phyloP scores from a whole-genome alignment of 441 rosid genomes.

The Pelargonium citronellum region DNA sequence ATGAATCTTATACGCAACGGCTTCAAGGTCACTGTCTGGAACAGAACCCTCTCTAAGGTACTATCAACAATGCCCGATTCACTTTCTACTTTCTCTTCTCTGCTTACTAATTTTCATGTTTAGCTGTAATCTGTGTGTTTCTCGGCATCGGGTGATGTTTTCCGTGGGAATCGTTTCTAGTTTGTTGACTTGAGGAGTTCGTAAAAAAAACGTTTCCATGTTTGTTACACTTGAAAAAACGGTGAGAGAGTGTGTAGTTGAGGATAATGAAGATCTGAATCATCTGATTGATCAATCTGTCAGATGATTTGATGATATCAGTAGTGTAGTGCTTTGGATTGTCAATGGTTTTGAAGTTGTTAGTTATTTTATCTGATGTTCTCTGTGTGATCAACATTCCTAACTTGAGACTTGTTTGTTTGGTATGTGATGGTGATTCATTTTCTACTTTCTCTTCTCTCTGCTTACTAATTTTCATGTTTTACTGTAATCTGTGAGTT shows the following conservation, averaged over 20 bases:
- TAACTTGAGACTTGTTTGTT: background rate
- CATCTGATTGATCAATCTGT: background rate
- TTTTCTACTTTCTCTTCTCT: background rate
- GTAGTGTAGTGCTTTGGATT: background rate
- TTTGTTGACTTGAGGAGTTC: background rate
- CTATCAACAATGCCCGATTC: background rate
- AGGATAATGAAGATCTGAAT: background rate
- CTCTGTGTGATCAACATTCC: background rate
- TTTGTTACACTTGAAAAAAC: no score
- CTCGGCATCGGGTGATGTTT: background rate
- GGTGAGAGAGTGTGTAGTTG: background rate
- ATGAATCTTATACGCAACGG: slow-evolving; percentile 69
- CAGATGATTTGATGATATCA: background rate
- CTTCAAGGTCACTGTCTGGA: slow-evolving; percentile 91
- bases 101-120: background rate
- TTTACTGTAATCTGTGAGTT: background rate
- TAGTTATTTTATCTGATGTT: background rate
- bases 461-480: background rate
- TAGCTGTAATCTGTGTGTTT: background rate
- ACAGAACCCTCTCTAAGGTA: slow-evolving; percentile 95
- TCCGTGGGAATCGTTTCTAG: background rate
- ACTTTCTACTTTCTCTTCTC: background rate
- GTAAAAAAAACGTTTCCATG: background rate
- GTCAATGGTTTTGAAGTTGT: background rate
- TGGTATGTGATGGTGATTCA: no score